These are phyloP conservation scores for Crepidotus variabilis DNA, from an alignment of 768 basidiomycete genomes.

Conservation along the genomic window DNA sequence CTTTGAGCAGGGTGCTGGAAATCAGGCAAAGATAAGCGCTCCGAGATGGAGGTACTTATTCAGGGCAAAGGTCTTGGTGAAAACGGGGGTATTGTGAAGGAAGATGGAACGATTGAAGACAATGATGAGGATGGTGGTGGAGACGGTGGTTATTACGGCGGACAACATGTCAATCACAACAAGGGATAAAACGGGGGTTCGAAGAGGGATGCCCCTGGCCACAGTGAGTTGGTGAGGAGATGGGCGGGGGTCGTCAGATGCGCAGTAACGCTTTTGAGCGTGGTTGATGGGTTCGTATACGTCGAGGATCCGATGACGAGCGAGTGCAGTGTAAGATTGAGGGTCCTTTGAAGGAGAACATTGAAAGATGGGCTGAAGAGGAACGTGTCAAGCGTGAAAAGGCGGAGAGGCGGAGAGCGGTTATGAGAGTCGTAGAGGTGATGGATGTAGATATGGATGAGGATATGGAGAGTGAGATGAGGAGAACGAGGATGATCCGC, in stretches of 20 bases:
- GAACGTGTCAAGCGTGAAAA: conserved; percentile 62
- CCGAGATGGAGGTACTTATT: conserved; percentile 80
- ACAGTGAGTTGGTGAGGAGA: conserved; percentile 46
- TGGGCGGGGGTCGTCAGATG: conserved; percentile 77
- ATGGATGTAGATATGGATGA: conserved; percentile 71
- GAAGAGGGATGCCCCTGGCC: conserved; percentile 13
- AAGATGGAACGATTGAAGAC: conserved; percentile 28
- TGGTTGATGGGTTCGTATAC: conserved; percentile 77
- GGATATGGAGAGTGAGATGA: conserved; percentile 42
- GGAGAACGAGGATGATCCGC: conserved; percentile 54
- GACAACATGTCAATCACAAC: conserved; percentile 13
- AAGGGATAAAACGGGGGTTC: conserved; percentile 10
- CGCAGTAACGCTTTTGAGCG: conserved; percentile 59
- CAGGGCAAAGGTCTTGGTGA: conserved; percentile 50
- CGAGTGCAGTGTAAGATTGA: conserved; percentile 58
- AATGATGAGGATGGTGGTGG: conserved; percentile 13
- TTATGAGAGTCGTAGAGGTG: conserved; percentile 60
- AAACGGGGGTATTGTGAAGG: conserved; percentile 75
- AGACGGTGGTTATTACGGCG: conserved; percentile 9
- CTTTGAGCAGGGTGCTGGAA: conserved; percentile 97
- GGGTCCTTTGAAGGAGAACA: conserved; percentile 65
- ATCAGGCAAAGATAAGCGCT: conserved; percentile 55
- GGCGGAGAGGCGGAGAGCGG: conserved; percentile 62
- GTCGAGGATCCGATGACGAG: conserved; percentile 31
- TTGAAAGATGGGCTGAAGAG: conserved; percentile 65